Evolutionary conservation across 495 filamentous ascomycete genomes (phyloP).

Genomic region (Cladorrhinum samala): DNA sequence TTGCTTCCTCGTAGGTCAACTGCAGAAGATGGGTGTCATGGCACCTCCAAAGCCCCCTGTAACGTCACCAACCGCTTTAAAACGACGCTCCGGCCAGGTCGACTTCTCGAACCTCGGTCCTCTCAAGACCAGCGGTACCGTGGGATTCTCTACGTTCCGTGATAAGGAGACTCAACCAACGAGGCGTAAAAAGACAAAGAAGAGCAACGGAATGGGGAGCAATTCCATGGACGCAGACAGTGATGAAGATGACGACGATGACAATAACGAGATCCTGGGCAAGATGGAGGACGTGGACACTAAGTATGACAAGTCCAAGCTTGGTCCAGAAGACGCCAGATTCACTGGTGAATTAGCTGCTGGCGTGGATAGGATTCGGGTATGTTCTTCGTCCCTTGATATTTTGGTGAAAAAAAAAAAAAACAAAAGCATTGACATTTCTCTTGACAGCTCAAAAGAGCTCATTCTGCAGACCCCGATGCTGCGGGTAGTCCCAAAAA

Average conservation of each 20-base stretch:
- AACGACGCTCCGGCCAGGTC: constrained; percentile 69
- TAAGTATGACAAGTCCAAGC: constrained; percentile 58
- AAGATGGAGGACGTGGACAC: constrained; percentile 70
- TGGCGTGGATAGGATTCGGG: constrained; percentile 86
- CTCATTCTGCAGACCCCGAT: constrained; percentile 78
- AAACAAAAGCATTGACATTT: constrained; percentile 21
- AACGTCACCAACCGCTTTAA: constrained; percentile 49
- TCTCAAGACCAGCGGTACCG: constrained; percentile 71
- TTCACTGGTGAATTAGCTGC: constrained; percentile 82
- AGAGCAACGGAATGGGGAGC: constrained; percentile 41
- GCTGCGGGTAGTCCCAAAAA: constrained; percentile 39
- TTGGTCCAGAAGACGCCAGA: constrained; percentile 67
- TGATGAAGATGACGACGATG: constrained; percentile 70
- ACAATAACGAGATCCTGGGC: constrained; percentile 52
- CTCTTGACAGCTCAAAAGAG: constrained; percentile 74
- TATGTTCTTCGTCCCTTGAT: constrained; percentile 38
- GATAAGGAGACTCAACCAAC: constrained; percentile 52
- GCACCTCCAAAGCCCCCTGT: constrained; percentile 53
- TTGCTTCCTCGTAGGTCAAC: constrained; percentile 57
- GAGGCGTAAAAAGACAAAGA: constrained; percentile 50
- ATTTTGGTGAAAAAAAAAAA: no score
- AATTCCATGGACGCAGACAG: constrained; percentile 46
- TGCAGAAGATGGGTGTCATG: constrained; percentile 88
- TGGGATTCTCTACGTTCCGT: constrained; percentile 86
- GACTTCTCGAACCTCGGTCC: constrained; percentile 83